Evolutionary conservation across 352 stramenopile genomes (phyloP).

Genomic region (Phytophthora ohioensis): DNA sequence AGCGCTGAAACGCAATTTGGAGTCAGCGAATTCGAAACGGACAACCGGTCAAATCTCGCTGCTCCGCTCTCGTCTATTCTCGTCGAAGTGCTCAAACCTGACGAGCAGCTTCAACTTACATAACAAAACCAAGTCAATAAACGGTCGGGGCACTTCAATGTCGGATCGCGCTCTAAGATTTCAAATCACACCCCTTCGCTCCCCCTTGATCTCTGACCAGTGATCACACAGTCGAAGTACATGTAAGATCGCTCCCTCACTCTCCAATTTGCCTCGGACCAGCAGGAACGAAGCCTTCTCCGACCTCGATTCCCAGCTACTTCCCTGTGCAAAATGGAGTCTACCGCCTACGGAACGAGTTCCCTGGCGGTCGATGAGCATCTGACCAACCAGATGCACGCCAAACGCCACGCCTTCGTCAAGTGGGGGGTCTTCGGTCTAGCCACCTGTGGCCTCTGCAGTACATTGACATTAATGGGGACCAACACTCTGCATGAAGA

Average conservation of each 20-base stretch:
- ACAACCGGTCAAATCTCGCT: constrained; percentile 4
- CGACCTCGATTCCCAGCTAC: neutral
- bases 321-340: constrained; percentile 24
- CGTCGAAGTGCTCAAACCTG: neutral
- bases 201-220: neutral
- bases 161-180: neutral
- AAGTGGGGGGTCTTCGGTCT: constrained; percentile 43
- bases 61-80: neutral
- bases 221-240: neutral
- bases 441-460: constrained; percentile 36
- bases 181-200: constrained; percentile 12
- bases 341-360: constrained; percentile 52
- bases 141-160: constrained; percentile 20
- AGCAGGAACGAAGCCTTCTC: neutral
- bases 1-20: too few relatives aligned
- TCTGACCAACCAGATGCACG: constrained; percentile 10
- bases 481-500: constrained; percentile 29
- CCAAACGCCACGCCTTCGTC: constrained; percentile 26
- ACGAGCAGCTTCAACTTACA: constrained; percentile 10
- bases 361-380: constrained; percentile 39
- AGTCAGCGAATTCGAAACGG: constrained; percentile 7
- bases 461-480: constrained; percentile 29
- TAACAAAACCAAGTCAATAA: constrained; percentile 26
- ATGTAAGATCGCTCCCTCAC: constrained; percentile 12
- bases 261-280: constrained; percentile 24